Conservation (phyloP, 352 stramenopile genomes). For the Globisporangium uncinulatum region DNA sequence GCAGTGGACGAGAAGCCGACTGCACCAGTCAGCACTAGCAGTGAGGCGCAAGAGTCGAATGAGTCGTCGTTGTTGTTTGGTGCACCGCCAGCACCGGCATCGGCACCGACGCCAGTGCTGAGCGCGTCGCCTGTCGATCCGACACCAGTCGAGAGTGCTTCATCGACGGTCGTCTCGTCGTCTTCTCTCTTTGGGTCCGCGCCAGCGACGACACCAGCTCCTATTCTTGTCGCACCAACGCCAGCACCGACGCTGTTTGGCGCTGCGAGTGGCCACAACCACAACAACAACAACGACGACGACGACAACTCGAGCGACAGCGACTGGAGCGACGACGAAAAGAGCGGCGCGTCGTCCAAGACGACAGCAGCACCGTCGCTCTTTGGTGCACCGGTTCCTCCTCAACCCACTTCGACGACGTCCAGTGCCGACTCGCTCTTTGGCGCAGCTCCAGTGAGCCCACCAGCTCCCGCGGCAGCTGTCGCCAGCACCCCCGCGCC, state of each 20-base stretch:
- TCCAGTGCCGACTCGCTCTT: constrained; percentile 24
- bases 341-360: too few relatives aligned
- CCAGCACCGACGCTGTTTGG: constrained; percentile 3
- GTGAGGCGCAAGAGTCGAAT: too few relatives aligned
- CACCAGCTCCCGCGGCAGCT: background rate
- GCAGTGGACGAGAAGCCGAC: background rate
- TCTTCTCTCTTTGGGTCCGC: too few relatives aligned
- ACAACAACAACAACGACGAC: too few relatives aligned
- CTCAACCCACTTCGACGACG: constrained; percentile 24
- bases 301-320: constrained; percentile 1
- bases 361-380: constrained; percentile 14
- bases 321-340: too few relatives aligned
- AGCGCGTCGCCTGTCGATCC: constrained; percentile 6
- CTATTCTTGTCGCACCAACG: background rate
- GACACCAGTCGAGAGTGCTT: constrained; percentile 6
- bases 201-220: background rate
- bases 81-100: constrained; percentile 6
- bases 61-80: constrained; percentile 17
- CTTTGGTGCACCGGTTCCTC: constrained; percentile 20
- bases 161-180: too few relatives aligned
- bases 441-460: constrained; percentile 5
- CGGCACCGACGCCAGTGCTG: constrained; percentile 2
- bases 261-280: too few relatives aligned
- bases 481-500: background rate
- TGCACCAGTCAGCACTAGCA: background rate